A percentile compares a stretch with the other conserved stretches of the same genome.
Evolutionary conservation across 352 stramenopile species (phyloP).

Genomic region (Pythium sp.): DNA sequence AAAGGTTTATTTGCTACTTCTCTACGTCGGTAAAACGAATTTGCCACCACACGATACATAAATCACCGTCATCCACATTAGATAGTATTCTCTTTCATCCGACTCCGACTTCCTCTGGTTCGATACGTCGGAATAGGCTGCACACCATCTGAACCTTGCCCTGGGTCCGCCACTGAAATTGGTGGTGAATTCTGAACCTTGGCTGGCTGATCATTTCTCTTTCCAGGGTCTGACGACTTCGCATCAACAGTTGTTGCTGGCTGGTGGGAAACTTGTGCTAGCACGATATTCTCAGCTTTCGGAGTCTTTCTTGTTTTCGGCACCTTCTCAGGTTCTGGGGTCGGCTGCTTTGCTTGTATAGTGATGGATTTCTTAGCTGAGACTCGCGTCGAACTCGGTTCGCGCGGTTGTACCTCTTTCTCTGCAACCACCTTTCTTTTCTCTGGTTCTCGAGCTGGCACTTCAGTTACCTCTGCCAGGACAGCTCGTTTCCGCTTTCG

Average conservation of each 20-base stretch:
- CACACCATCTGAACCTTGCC: neutral
- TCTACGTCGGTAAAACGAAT: neutral
- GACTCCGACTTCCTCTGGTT: neutral
- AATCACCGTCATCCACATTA: neutral
- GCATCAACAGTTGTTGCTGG: neutral
- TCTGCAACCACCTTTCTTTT: neutral
- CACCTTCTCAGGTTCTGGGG: neutral
- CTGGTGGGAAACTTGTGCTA: neutral
- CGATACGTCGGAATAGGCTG: neutral
- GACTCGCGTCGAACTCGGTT: neutral
- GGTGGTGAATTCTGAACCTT: neutral
- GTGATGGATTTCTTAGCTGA: neutral
- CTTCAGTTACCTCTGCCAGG: neutral
- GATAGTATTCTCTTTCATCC: neutral
- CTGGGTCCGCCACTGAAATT: neutral
- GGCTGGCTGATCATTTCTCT: neutral
- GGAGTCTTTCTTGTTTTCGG: neutral
- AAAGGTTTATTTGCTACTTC: neutral
- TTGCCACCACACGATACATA: neutral
- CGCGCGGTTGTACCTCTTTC: neutral
- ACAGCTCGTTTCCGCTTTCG: constrained; percentile 2
- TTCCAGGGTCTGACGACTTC: neutral
- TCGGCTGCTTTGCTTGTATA: neutral
- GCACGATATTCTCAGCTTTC: neutral
- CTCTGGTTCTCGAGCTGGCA: neutral